Evolutionary conservation across 2,329 filamentous ascomycete genomes (phyloP), one percentile per base, ranked within the genome.

Genomic region (Trichoderma endophyticum): DNA sequence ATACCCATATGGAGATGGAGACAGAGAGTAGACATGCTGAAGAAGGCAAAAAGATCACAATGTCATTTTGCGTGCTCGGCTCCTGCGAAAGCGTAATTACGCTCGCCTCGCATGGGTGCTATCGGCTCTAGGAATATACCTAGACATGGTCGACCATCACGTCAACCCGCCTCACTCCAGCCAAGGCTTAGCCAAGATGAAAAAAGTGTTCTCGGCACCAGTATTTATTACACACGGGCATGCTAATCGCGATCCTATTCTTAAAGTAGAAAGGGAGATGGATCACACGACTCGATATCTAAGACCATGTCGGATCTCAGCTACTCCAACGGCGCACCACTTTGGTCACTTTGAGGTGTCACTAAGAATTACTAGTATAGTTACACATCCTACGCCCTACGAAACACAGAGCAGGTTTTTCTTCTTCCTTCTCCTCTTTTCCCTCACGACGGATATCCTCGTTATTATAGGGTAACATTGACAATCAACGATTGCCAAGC

Each of bases 221-320:
- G 64, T 28, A 59, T 43, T 57, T 57, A 67, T 59, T 30, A 57
- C 64, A 8, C 14, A 30, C 18, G 18, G n/a, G 24, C 32, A 43
- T 39, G 51, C 32, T 39, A 63, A 30, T 34, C 26, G n/a, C 30
- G 30, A 15, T 28, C 26, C 36, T 63, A 26, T 43, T 32, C n/a
- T 14, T 14, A 48, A 14, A 43, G 24, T 24, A 54, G 26, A 48
- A 30, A 21, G 43, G n/a, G 43, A 51, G 43, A 51, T 30, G 48
- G 51, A 67, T 67, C 64, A 67, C 64, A 67, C 64, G 64, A 67
- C 64, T 67, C 64, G 51, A 67, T 24, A 28, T 36, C 54, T 24
- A 18, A 51, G 30, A 43, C 18, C 21, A 14, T 26, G 21, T n/a
- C 48, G 48, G 48, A 54, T 67, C 57, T 30, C 34, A 57, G 32